Evolutionary conservation across 768 basidiomycete genomes (phyloP).

Genomic region (Scleroderma bovista): DNA sequence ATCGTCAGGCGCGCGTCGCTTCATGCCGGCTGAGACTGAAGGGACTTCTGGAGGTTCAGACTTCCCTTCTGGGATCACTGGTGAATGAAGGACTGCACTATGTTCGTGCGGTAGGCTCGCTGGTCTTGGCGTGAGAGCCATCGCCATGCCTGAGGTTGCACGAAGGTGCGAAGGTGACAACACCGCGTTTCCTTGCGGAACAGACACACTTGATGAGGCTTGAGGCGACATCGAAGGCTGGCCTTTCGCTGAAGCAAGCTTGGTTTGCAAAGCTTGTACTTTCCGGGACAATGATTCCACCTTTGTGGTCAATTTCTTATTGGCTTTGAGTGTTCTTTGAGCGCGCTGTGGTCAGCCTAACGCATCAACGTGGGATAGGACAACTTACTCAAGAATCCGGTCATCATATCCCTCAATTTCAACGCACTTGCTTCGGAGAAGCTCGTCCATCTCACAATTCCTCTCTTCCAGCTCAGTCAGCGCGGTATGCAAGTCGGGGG

Average conservation of each 20-base stretch:
- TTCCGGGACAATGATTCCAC: conserved; percentile 71
- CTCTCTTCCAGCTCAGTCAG: conserved; percentile 61
- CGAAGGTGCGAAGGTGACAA: conserved; percentile 7
- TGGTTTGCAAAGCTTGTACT: conserved; percentile 64
- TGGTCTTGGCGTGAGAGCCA: conserved; percentile 44
- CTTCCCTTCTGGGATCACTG: conserved; percentile 45
- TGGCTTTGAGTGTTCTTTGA: conserved; percentile 67
- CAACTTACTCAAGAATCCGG: conserved; percentile 60
- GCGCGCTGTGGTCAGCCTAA: conserved; percentile 3
- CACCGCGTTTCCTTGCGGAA: conserved; percentile 14
- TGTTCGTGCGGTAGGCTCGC: conserved; percentile 37
- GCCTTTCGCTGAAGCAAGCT: conserved; percentile 51
- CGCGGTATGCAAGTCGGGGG: conserved; percentile 49
- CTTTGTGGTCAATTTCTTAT: conserved; percentile 67
- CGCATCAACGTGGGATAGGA: conserved; percentile 1
- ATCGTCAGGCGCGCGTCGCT: conserved; percentile 73
- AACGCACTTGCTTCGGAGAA: conserved; percentile 59
- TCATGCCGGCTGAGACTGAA: conserved; percentile 50
- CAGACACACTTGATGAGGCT: conserved; percentile 10
- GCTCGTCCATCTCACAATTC: conserved; percentile 71
- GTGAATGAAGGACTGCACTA: conserved; percentile 19
- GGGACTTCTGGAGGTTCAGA: conserved; percentile 27
- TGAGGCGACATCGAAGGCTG: conserved; percentile 16
- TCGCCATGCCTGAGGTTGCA: conserved; percentile 41
- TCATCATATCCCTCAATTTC: conserved; percentile 88